Evolutionary conservation across 768 basidiomycete genomes (phyloP).

Genomic region (Ramaria sp.): DNA sequence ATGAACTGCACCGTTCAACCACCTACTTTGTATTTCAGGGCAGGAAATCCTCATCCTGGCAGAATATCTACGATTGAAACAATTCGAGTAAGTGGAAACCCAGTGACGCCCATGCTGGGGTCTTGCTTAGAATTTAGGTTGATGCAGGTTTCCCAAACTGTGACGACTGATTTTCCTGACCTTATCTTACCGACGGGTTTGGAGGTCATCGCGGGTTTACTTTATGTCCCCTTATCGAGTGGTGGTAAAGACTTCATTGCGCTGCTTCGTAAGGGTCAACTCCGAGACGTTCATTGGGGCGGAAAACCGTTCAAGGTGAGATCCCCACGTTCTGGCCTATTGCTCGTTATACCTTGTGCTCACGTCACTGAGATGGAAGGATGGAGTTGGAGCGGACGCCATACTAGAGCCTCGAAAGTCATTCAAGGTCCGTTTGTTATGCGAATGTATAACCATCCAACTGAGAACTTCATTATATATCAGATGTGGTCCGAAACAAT

Average conservation of each 20-base stretch:
- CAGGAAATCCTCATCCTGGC: slow-evolving; percentile 73
- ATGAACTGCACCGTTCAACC: background rate
- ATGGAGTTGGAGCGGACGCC: slow-evolving; percentile 23
- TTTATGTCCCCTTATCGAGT: slow-evolving; percentile 64
- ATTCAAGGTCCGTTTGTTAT: slow-evolving; percentile 38
- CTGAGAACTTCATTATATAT: too few species aligned
- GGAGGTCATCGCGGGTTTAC: slow-evolving; percentile 59
- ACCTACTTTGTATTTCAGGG: background rate
- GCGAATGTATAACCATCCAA: background rate
- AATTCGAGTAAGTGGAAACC: slow-evolving; percentile 45
- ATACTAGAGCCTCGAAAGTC: slow-evolving; percentile 65
- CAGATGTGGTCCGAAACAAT: too few species aligned
- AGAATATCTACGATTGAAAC: slow-evolving; percentile 67
- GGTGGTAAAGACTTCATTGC: slow-evolving; percentile 74
- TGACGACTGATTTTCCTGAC: slow-evolving; percentile 63
- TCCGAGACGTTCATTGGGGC: slow-evolving; percentile 65
- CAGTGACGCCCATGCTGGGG: background rate
- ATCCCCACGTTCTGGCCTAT: background rate
- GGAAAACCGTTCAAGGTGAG: slow-evolving; percentile 51
- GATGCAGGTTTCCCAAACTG: slow-evolving; percentile 61
- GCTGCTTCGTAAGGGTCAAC: slow-evolving; percentile 68
- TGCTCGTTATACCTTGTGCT: background rate
- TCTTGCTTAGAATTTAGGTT: slow-evolving; percentile 27
- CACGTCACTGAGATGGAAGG: slow-evolving; percentile 13
- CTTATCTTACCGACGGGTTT: slow-evolving; percentile 48